Conservation (phyloP, 23 red algal genomes). For the Gracilaria vermiculophylla region DNA sequence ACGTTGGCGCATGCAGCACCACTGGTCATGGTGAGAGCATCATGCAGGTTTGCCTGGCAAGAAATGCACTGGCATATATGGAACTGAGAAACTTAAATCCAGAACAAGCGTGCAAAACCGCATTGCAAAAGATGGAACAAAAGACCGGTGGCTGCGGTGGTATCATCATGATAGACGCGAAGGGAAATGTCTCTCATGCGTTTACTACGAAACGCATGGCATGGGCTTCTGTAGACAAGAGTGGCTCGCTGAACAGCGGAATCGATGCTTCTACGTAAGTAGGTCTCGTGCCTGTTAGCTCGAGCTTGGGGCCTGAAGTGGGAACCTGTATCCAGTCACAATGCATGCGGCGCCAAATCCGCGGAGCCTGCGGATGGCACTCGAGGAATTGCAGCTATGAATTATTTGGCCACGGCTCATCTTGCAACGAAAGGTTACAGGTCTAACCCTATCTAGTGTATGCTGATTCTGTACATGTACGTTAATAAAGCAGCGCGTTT, state of each 20-base stretch:
- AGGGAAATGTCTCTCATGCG: slow-evolving; percentile 54
- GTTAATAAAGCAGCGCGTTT: slow-evolving; percentile 7
- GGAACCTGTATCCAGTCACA: too few species aligned
- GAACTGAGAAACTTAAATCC: neutral
- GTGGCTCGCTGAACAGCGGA: slow-evolving; percentile 52
- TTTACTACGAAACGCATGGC: slow-evolving; percentile 91
- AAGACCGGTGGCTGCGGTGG: slow-evolving; percentile 90
- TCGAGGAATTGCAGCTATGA: neutral
- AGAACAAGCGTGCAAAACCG: slow-evolving; percentile 20
- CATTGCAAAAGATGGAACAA: slow-evolving; percentile 71
- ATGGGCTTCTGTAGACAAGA: slow-evolving; percentile 69
- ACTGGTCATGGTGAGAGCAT: slow-evolving; percentile 98
- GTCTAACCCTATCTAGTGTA: too few species aligned
- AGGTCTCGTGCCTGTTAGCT: too few species aligned
- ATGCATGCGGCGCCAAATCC: too few species aligned
- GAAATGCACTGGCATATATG: slow-evolving; percentile 40
- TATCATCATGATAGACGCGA: slow-evolving; percentile 61
- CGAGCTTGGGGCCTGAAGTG: too few species aligned
- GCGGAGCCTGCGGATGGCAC: neutral
- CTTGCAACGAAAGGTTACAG: too few species aligned
- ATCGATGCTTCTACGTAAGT: slow-evolving; percentile 45
- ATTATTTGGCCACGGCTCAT: neutral
- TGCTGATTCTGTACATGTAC: neutral
- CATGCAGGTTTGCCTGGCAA: slow-evolving; percentile 56
- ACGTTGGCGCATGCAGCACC: slow-evolving; percentile 62